A percentile compares a stretch with the other conserved stretches of the same genome.
Evolutionary conservation across 768 basidiomycete genomes (phyloP).

Genomic region (Cystofilobasidium macerans): DNA sequence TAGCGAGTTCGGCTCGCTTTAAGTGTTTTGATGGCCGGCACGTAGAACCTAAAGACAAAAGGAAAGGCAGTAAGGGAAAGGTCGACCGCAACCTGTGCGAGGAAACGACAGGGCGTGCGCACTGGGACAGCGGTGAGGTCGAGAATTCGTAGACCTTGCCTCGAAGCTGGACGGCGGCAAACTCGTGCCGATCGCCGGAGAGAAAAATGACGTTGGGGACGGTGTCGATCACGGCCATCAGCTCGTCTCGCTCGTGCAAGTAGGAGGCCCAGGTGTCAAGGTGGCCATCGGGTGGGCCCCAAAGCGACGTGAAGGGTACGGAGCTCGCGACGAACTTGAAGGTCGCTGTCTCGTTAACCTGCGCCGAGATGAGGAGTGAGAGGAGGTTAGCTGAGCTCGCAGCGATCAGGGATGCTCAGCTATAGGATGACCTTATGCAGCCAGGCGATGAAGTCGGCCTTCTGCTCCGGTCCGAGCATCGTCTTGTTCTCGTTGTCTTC

Average conservation of each 20-base stretch:
- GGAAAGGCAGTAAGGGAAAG: conserved; percentile 34
- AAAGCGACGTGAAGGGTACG: conserved; percentile 63
- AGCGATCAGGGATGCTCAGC: neutral
- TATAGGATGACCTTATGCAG: conserved; percentile 43
- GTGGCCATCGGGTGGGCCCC: conserved; percentile 50
- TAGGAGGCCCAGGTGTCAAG: conserved; percentile 57
- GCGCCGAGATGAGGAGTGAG: neutral
- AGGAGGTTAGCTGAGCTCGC: neutral
- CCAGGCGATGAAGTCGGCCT: conserved; percentile 55
- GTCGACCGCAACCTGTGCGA: conserved; percentile 34
- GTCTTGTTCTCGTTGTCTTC: conserved; percentile 35
- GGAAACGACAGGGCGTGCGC: conserved; percentile 49
- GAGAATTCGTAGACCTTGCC: conserved; percentile 51
- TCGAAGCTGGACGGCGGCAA: conserved; percentile 46
- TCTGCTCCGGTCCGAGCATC: conserved; percentile 61
- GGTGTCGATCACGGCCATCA: conserved; percentile 51
- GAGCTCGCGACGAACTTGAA: conserved; percentile 69
- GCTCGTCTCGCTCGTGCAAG: conserved; percentile 48
- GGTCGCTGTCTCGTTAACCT: conserved; percentile 58
- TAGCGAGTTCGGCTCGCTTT: conserved; percentile 10
- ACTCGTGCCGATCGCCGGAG: conserved; percentile 68
- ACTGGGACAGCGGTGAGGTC: conserved; percentile 47
- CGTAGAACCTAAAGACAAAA: conserved; percentile 35
- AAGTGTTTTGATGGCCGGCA: conserved; percentile 20
- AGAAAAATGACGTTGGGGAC: conserved; percentile 51